A percentile compares a stretch with the other conserved stretches of the same genome.
Conservation (phyloP, 495 filamentous ascomycete genomes). For the Rusavskia elegans region DNA sequence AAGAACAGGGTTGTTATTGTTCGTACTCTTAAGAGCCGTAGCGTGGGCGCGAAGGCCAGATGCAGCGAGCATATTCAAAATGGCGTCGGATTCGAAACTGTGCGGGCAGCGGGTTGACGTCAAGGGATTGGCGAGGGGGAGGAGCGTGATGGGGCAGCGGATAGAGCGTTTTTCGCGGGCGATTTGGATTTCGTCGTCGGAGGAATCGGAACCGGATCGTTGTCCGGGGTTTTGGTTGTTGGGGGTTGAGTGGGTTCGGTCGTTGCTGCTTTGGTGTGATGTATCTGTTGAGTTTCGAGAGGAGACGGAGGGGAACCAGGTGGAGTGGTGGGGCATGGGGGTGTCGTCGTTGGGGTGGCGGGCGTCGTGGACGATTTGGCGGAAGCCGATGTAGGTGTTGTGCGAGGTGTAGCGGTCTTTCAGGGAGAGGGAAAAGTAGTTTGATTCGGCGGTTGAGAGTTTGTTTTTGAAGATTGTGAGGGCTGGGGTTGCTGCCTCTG, state of each 20-base stretch:
- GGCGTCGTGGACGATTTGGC: slow-evolving; percentile 61
- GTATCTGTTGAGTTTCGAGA: too few species aligned
- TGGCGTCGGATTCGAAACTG: slow-evolving; percentile 62
- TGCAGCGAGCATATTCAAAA: slow-evolving; percentile 42
- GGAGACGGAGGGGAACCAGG: slow-evolving; percentile 45
- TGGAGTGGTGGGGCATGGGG: slow-evolving; percentile 48
- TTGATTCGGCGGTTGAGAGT: background rate
- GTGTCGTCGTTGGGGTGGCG: slow-evolving; percentile 46
- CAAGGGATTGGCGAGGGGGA: slow-evolving; percentile 51
- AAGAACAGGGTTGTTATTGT: too few species aligned
- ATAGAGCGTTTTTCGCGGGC: slow-evolving; percentile 51
- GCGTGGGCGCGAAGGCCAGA: slow-evolving; percentile 13
- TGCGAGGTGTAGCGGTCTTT: slow-evolving; percentile 45
- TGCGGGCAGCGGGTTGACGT: slow-evolving; percentile 70
- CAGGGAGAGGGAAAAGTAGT: slow-evolving; percentile 1
- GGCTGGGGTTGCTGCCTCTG: slow-evolving; percentile 10
- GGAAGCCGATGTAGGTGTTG: slow-evolving; percentile 69
- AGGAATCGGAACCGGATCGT: slow-evolving; percentile 1
- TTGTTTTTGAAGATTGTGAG: slow-evolving; percentile 15
- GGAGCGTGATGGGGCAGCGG: slow-evolving; percentile 69
- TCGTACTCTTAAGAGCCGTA: background rate
- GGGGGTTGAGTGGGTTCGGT: slow-evolving; percentile 23
- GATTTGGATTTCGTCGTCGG: slow-evolving; percentile 63
- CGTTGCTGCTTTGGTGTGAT: too few species aligned
- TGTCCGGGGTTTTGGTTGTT: background rate